Evolutionary conservation across 345 rosid species (phyloP), one percentile per base, ranked within the genome.

Genomic region (Isatis tinctoria): DNA sequence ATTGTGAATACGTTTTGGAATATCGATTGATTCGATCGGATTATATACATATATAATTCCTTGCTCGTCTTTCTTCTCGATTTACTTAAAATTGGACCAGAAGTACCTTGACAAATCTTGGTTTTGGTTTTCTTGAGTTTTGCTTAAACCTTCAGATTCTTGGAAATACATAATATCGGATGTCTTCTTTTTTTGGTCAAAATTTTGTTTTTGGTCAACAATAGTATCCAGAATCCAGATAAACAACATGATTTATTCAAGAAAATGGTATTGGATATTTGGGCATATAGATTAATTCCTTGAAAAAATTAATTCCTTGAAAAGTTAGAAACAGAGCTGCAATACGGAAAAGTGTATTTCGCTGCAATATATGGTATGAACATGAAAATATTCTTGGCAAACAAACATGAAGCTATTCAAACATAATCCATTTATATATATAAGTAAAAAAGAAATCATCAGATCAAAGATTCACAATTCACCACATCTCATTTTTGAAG

Each of bases 1-100:
- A 12, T 52, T 52, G 37, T 62, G 75, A 54, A 53, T 69, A 58
- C 18, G 47, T 60, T 60, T 68, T 32, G 57, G 8, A 35, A 30
- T 68, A 51, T 69, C n/a, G 9, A 62, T 53, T 17, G 28, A 62
- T 69, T 62, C 22, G 33, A 69, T 52, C 33, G 13, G 64, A 22
- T 36, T 58, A 35, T 14, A 9, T 12, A n/a, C 24, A 8, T 48
- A 48, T 10, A 13, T 26, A 6, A 0, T n/a, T 44, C 0, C 16
- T 60, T 35, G 3, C 5, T 71, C 2, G 10, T 35, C 45, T 44
- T 58, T 58, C 35, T 57, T 52, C 13, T 62, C 48, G 18, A 35
- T 56, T 74, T 39, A 10, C 16, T 69, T 69, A 8, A 32, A 12
- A 11, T 69, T 5, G 1, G 58, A 43, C 35, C n/a, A 33, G 11